Conservation (phyloP, 768 basidiomycete genomes). For the Piloderma croceum region DNA sequence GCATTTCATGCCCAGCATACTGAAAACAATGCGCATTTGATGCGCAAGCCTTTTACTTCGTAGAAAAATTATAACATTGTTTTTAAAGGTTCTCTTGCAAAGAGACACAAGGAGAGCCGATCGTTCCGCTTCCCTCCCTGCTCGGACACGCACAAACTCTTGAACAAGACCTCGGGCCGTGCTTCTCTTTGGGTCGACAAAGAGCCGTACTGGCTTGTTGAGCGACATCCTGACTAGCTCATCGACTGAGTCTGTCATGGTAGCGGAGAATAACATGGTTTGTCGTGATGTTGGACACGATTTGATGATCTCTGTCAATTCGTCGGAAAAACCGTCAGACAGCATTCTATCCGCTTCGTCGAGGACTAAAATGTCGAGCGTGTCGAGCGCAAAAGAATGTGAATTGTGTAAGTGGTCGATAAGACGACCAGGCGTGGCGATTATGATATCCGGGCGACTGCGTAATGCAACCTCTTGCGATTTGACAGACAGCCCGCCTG, state of each 20-base stretch:
- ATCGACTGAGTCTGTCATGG: slow-evolving; percentile 96
- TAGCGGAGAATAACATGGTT: slow-evolving; percentile 98
- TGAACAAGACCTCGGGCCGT: slow-evolving; percentile 85
- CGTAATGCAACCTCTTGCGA: slow-evolving; percentile 84
- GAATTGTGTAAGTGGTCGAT: slow-evolving; percentile 98
- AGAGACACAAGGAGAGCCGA: slow-evolving; percentile 72
- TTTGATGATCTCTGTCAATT: slow-evolving; percentile 88
- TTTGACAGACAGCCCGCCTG: slow-evolving; percentile 90
- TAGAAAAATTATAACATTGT: slow-evolving; percentile 85
- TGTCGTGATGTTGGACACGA: slow-evolving; percentile 84
- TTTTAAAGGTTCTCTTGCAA: slow-evolving; percentile 84
- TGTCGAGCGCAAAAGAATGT: slow-evolving; percentile 85
- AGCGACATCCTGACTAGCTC: slow-evolving; percentile 89
- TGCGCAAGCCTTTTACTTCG: slow-evolving; percentile 96
- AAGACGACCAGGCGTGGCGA: slow-evolving; percentile 95
- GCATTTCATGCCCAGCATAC: slow-evolving; percentile 81
- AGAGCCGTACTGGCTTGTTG: slow-evolving; percentile 88
- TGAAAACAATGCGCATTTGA: slow-evolving; percentile 92
- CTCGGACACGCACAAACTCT: slow-evolving; percentile 90
- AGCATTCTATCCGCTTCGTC: slow-evolving; percentile 99
- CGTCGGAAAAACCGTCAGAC: slow-evolving; percentile 90
- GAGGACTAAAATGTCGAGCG: slow-evolving; percentile 87
- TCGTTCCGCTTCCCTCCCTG: slow-evolving; percentile 71
- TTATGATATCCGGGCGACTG: slow-evolving; percentile 85
- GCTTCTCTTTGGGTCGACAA: slow-evolving; percentile 89